These are phyloP conservation scores for Polygonum maritimum DNA, from an alignment of 148 eudicot species.

Conservation along the genomic window DNA sequence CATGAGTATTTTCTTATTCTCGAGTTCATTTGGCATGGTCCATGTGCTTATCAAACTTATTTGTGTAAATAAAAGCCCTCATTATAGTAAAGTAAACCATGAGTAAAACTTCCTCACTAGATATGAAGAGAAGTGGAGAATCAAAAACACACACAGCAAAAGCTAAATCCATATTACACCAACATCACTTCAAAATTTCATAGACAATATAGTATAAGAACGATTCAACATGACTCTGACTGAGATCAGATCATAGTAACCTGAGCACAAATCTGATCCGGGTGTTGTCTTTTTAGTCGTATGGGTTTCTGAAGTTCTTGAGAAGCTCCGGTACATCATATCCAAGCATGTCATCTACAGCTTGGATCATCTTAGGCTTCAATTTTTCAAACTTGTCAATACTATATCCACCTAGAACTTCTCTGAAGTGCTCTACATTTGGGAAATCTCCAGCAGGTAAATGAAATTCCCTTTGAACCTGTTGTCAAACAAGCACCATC, in stretches of 20 bases:
- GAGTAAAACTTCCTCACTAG: background rate
- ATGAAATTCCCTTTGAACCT: conserved; percentile 80
- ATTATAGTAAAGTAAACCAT: too few species aligned
- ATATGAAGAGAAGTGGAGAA: background rate
- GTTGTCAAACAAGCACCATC: background rate
- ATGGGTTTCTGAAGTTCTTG: conserved; percentile 75
- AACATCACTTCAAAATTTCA: background rate
- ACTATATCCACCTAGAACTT: conserved; percentile 50
- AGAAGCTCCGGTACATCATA: conserved; percentile 78
- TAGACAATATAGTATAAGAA: background rate
- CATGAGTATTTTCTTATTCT: too few species aligned
- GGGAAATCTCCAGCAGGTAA: conserved; percentile 86
- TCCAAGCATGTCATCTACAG: conserved; percentile 87
- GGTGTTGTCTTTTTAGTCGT: conserved; percentile 27
- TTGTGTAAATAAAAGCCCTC: too few species aligned
- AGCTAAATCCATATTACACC: background rate
- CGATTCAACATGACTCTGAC: background rate
- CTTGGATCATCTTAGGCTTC: conserved; percentile 89
- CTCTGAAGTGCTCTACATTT: conserved; percentile 61
- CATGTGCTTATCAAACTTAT: too few species aligned
- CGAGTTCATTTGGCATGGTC: too few species aligned
- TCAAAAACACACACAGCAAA: background rate
- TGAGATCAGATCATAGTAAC: background rate
- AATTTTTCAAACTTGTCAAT: conserved; percentile 79
- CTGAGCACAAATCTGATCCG: background rate